Conservation (phyloP, 1,139 yeast species). For the Zygotorulaspora mrakii region DNA sequence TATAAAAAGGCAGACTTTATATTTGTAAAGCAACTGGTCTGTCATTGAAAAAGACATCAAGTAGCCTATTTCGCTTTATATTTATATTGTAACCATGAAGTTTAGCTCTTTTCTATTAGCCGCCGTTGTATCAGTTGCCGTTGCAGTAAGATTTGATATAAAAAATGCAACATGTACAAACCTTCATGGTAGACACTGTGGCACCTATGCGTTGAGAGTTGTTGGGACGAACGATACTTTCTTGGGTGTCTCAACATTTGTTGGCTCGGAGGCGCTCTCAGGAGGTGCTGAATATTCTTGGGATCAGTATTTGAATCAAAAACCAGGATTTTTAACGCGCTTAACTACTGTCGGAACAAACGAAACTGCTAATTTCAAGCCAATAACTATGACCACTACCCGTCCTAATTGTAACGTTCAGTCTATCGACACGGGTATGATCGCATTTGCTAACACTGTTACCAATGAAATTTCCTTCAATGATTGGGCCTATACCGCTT, state of each 20-base stretch:
- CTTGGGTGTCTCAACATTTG: conserved; percentile 15
- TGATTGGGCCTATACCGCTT: conserved; percentile 14
- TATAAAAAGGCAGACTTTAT: too few species aligned
- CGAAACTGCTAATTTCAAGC: conserved; percentile 16
- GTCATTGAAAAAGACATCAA: too few species aligned
- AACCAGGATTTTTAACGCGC: conserved; percentile 13
- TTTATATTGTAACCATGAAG: not conserved
- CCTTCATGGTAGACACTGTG: conserved; percentile 19
- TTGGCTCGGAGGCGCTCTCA: conserved; percentile 17
- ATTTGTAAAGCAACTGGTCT: too few species aligned
- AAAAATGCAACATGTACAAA: conserved; percentile 8
- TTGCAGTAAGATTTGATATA: conserved; percentile 10
- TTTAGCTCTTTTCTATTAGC: not conserved
- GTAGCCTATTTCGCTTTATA: too few species aligned
- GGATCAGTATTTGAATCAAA: conserved; percentile 16
- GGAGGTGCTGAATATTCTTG: conserved; percentile 16
- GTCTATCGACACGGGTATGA: conserved; percentile 13
- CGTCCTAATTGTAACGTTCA: conserved; percentile 16
- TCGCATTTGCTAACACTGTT: conserved; percentile 15
- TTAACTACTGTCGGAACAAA: conserved; percentile 17
- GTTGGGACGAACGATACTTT: conserved; percentile 14
- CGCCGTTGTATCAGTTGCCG: not conserved
- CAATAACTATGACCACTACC: conserved; percentile 15
- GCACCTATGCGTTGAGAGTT: conserved; percentile 16
- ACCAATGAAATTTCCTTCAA: conserved; percentile 17